phyloP scores from a whole-genome alignment of 208 protist genomes.

The Acanthamoeba triangularis region DNA sequence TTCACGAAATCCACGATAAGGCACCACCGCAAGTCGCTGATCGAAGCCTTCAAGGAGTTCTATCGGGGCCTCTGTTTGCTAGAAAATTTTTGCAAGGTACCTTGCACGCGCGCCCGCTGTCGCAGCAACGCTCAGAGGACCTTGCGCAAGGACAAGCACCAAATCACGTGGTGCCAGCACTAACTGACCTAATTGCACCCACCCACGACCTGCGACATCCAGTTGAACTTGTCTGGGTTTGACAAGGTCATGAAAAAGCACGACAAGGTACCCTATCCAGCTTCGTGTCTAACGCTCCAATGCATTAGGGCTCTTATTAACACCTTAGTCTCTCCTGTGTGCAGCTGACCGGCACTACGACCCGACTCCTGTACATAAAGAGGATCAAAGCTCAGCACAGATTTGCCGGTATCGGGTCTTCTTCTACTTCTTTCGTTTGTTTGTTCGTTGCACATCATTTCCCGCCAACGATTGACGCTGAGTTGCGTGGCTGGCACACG shows the following conservation, averaged over 20 bases:
- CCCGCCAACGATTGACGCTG: too few relatives aligned
- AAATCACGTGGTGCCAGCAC: neutral
- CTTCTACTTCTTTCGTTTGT: neutral
- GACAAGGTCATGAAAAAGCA: constrained; percentile 45
- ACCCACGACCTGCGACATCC: neutral
- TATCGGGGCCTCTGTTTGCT: neutral
- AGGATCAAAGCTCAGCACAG: neutral
- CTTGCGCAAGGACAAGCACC: too few relatives aligned
- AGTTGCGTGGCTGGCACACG: too few relatives aligned
- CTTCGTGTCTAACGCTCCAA: neutral
- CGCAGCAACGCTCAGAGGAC: too few relatives aligned
- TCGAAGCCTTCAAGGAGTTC: constrained; percentile 25
- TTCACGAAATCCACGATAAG: neutral
- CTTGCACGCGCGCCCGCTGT: neutral
- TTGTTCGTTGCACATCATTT: neutral
- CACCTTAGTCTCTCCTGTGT: neutral
- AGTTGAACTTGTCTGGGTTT: neutral
- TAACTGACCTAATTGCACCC: neutral
- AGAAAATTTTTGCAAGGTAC: constrained; percentile 9
- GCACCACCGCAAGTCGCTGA: neutral
- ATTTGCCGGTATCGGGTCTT: neutral
- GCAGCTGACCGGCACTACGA: neutral
- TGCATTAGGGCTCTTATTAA: neutral
- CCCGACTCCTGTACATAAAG: neutral
- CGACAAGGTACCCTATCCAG: neutral